These are phyloP conservation scores for Amniculicola lignicola DNA, from an alignment of 495 filamentous ascomycete species.

Conservation along the genomic window DNA sequence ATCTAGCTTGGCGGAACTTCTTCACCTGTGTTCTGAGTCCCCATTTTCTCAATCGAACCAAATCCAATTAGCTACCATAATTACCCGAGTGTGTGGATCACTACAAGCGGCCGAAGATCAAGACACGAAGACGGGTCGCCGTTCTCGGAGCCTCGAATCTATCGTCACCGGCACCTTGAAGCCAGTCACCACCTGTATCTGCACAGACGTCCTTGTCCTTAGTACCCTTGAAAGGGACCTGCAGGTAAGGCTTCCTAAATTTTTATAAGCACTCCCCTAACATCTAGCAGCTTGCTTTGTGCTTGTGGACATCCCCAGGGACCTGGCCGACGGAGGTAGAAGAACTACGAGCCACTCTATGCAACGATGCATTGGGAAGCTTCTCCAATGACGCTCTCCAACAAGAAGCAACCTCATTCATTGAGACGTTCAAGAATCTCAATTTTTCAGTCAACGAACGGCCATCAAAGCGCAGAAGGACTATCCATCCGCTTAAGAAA, in stretches of 20 bases:
- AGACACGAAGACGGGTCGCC: neutral
- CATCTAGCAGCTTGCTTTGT: slow-evolving; percentile 26
- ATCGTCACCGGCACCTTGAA: slow-evolving; percentile 15
- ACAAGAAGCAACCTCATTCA: slow-evolving; percentile 1
- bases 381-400: slow-evolving; percentile 15
- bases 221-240: slow-evolving; percentile 13
- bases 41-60: slow-evolving; percentile 12
- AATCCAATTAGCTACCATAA: slow-evolving; percentile 10
- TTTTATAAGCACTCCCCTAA: neutral
- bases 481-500: too few relatives aligned
- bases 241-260: slow-evolving; percentile 18
- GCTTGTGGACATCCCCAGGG: slow-evolving; percentile 21
- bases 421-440: slow-evolving; percentile 8
- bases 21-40: slow-evolving; percentile 9
- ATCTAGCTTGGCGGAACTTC: slow-evolving; percentile 16
- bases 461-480: slow-evolving; percentile 22
- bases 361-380: neutral
- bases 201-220: neutral
- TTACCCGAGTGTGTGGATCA: slow-evolving; percentile 10
- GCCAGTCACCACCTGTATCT: slow-evolving; percentile 4
- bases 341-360: slow-evolving; percentile 8
- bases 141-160: neutral
- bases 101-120: slow-evolving; percentile 5
- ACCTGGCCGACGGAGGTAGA: slow-evolving; percentile 24
- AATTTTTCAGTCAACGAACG: slow-evolving; percentile 11